Evolutionary conservation across 2,329 filamentous ascomycete genomes (phyloP).

Genomic region (Zalaria sp.): DNA sequence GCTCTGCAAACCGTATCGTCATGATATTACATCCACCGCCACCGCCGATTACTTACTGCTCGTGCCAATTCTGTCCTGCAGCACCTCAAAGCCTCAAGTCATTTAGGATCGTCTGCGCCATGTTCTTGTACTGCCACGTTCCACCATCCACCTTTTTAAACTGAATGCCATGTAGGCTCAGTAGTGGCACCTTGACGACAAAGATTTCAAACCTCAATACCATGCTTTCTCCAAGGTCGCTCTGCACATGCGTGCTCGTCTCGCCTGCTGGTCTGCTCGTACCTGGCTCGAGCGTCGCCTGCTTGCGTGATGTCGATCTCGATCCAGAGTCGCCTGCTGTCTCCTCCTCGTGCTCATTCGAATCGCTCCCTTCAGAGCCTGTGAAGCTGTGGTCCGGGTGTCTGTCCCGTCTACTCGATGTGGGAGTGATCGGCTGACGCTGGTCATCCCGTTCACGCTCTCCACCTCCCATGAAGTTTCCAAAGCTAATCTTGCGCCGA

Average conservation of each 20-base stretch:
- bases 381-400: conserved; percentile 58
- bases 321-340: neutral
- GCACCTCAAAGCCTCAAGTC: conserved; percentile 56
- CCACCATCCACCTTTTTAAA: conserved; percentile 95
- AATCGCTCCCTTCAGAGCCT: conserved; percentile 55
- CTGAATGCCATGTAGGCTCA: conserved; percentile 88
- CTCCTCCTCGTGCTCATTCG: conserved; percentile 10
- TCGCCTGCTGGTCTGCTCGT: conserved; percentile 55
- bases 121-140: conserved; percentile 97
- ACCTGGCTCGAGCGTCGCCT: conserved; percentile 19
- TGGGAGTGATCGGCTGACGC: conserved; percentile 35
- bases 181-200: conserved; percentile 90
- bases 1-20: no score
- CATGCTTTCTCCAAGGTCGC: conserved; percentile 72
- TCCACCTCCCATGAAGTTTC: conserved; percentile 49
- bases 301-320: neutral
- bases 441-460: conserved; percentile 49
- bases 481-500: conserved; percentile 71
- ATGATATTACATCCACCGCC: no score
- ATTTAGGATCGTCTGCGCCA: conserved; percentile 89
- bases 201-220: conserved; percentile 87
- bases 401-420: conserved; percentile 29
- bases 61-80: no score
- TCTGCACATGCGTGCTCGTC: conserved; percentile 84
- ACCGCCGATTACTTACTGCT: no score